Conservation (phyloP, 192 early-diverging fungal genomes). For the Backusella morwellensis region DNA sequence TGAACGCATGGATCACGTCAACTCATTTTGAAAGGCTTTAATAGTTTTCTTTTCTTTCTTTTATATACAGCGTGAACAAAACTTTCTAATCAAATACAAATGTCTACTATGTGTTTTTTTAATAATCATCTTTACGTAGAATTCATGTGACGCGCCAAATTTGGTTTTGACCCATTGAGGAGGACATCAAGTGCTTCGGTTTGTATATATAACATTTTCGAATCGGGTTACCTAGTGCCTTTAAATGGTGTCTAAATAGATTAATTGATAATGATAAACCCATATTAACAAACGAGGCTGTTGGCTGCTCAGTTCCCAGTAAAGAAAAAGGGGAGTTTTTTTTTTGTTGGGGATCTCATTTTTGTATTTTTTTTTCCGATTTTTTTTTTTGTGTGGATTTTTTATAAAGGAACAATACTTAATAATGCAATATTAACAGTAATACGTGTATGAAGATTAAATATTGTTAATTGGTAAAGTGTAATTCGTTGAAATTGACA, state of each 20-base stretch:
- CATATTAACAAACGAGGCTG: background rate
- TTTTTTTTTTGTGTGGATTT: background rate
- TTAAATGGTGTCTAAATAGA: background rate
- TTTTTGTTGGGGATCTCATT: too few species aligned
- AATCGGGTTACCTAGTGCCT: background rate
- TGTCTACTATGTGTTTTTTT: background rate
- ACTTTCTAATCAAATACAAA: background rate
- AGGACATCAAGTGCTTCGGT: background rate
- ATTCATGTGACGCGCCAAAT: background rate
- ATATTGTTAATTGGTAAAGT: background rate
- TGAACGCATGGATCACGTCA: background rate
- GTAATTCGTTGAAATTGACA: constrained; percentile 2
- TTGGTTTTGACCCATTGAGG: background rate
- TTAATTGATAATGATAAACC: background rate
- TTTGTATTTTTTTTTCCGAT: background rate
- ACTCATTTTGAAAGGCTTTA: background rate
- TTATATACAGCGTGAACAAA: background rate
- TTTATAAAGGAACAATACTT: background rate
- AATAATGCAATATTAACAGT: background rate
- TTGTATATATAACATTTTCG: background rate
- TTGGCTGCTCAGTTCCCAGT: background rate
- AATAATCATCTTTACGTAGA: background rate
- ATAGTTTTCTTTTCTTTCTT: background rate
- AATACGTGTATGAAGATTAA: background rate
- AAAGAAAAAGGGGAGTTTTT: background rate